phyloP scores from a whole-genome alignment of 148 eudicot species.

The Rhododendron mucronatum region DNA sequence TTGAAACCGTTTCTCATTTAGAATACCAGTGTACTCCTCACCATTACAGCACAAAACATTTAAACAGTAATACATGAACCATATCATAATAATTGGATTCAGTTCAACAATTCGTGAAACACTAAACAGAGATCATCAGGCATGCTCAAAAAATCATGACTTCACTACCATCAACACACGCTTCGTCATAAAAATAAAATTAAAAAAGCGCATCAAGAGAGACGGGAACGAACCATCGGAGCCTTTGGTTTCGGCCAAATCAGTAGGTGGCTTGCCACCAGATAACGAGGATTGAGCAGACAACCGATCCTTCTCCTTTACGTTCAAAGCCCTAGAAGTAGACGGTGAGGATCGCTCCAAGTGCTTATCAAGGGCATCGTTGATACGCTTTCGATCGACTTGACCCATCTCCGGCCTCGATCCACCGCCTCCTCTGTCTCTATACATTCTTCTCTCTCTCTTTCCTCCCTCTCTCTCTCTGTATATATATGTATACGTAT shows the following conservation, averaged over 20 bases:
- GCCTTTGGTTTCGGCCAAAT: background rate
- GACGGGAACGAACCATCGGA: background rate
- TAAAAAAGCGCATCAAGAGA: background rate
- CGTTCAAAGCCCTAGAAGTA: constrained; percentile 38
- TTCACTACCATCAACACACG: background rate
- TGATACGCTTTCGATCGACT: constrained; percentile 52
- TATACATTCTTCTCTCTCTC: constrained; percentile 23
- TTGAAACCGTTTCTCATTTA: background rate
- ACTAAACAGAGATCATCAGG: background rate
- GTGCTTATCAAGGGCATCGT: constrained; percentile 57
- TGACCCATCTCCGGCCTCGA: constrained; percentile 38
- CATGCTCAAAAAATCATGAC: background rate
- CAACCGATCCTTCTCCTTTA: constrained; percentile 36
- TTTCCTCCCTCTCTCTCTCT: background rate
- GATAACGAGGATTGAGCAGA: constrained; percentile 27
- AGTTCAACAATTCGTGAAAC: background rate
- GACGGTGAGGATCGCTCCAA: constrained; percentile 57
- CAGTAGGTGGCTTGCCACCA: constrained; percentile 20
- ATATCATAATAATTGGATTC: background rate
- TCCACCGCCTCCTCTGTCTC: constrained; percentile 33
- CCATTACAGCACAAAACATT: background rate
- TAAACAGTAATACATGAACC: no score
- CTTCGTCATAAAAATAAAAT: no score
- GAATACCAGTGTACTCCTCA: background rate
- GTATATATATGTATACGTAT: background rate